phyloP scores from a whole-genome alignment of 164 flowering plant species.

The Warburgia ugandensis region DNA sequence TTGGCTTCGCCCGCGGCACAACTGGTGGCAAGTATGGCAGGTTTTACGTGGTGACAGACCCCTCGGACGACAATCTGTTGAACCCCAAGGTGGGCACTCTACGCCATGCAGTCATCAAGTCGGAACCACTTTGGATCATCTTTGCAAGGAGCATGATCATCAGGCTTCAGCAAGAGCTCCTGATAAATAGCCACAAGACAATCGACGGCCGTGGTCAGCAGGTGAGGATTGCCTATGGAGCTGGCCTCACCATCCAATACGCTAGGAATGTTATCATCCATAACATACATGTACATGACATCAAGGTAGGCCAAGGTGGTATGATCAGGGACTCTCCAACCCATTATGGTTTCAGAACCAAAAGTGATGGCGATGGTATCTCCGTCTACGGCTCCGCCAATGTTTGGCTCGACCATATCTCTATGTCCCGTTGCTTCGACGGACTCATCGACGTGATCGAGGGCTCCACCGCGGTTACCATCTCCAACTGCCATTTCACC shows the following conservation, averaged over 20 bases:
- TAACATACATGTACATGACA: conserved; percentile 52
- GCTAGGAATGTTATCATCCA: conserved; percentile 65
- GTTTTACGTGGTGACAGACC: conserved; percentile 44
- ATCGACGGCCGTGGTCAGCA: conserved; percentile 30
- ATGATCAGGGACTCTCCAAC: conserved; percentile 44
- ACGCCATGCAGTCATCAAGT: conserved; percentile 50
- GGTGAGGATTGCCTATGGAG: conserved; percentile 56
- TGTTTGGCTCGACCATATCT: conserved; percentile 70
- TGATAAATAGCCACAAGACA: conserved; percentile 29
- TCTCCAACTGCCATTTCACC: conserved; percentile 77
- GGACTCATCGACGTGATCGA: conserved; percentile 63
- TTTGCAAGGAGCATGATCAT: conserved; percentile 49
- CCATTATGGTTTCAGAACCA: conserved; percentile 48
- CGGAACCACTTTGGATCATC: conserved; percentile 60
- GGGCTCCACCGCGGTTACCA: conserved; percentile 72
- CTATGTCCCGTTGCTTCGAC: conserved; percentile 49
- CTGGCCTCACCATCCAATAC: conserved; percentile 60
- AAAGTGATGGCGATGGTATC: conserved; percentile 71
- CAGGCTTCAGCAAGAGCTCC: conserved; percentile 37
- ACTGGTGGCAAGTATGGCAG: conserved; percentile 49
- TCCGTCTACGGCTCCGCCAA: conserved; percentile 48
- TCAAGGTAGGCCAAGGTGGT: conserved; percentile 42
- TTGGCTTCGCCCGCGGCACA: conserved; percentile 52
- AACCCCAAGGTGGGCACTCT: conserved; percentile 68
- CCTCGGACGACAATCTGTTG: conserved; percentile 43